Base-by-base conservation (phyloP, 805 yeast genomes). In the Jamesozyma lodderae region DNA sequence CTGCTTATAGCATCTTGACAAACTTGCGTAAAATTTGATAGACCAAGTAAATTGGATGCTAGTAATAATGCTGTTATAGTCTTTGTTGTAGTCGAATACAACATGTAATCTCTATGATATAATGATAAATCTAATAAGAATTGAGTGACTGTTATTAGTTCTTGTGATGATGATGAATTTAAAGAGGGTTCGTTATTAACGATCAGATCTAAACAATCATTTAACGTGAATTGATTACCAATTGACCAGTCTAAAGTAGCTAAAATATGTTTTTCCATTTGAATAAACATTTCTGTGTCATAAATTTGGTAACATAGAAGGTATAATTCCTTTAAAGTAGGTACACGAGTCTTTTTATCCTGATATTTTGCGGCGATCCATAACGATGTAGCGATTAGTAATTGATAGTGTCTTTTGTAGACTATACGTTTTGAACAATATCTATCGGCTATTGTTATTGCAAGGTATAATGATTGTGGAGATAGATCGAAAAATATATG, bases 301-400 rank as follows among this genome's bases (percentile, higher is more conserved):
- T 78, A 79, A 40, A 70, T 69, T 26, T 45, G 34, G 33, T 84
- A 83, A 62, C 94, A 83, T 46, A 83, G 65, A 47, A 70, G 73
- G 41, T 80, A 75, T 39, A 85, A 68, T 52, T 84, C 94, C 26
- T 71, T 66, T 35, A 82, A 68, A 44, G 83, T 72, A 25, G 94
- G 94, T 35, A 82, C 73, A 47, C 84, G 68, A n/a, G 77, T 69
- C 58, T 90, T 90, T 55, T 76, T 75, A 44, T 87, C 96, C 64
- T 87, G 95, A 59, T 83, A 85, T 62, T 87, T 87, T 11, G 95
- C 87, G 32, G 95, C 94, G 47, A 86, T 81, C 63, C 87, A 84
- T 42, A 87, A 60, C 15, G 88, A 73, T 1, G 94, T 85, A 0
- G 94, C 81, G 6, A 95, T 95, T 31, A 86, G 72, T 42, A 87